phyloP scores from a whole-genome alignment of 1,284 basidiomycete species.

The Ganoderma leucocontextum region DNA sequence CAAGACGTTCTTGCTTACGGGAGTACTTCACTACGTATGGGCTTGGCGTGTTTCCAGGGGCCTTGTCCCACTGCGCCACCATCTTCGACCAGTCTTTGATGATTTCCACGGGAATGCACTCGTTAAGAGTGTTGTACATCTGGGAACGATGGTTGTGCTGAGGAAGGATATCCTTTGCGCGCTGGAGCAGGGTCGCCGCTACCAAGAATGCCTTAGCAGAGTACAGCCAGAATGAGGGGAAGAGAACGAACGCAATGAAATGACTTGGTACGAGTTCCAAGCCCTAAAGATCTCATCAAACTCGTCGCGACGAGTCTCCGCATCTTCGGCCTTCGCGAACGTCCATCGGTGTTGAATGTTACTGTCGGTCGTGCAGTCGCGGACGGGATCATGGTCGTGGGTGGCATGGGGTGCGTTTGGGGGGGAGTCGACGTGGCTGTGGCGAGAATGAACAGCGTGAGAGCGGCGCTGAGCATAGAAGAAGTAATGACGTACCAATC shows the following conservation, averaged over 20 bases:
- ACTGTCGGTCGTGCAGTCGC: too few relatives aligned
- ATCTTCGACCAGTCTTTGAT: not conserved
- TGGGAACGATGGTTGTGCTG: not conserved
- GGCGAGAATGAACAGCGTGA: too few relatives aligned
- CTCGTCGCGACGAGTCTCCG: not conserved
- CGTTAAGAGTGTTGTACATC: not conserved
- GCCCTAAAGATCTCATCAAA: not conserved
- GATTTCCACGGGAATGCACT: not conserved
- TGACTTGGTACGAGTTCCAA: not conserved
- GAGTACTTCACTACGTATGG: not conserved
- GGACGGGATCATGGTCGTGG: too few relatives aligned
- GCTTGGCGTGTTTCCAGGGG: not conserved
- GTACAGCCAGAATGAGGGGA: not conserved
- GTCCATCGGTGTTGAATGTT: too few relatives aligned
- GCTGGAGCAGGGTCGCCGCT: not conserved
- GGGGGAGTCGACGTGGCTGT: too few relatives aligned
- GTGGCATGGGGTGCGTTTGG: too few relatives aligned
- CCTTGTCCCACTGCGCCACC: not conserved
- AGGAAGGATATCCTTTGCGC: not conserved
- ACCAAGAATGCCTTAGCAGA: not conserved
- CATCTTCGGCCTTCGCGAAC: too few relatives aligned
- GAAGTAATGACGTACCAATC: too few relatives aligned
- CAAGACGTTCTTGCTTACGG: not conserved
- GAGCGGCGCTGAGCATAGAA: too few relatives aligned
- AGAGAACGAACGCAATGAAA: not conserved